A percentile compares a stretch with the other conserved stretches of the same genome.
Evolutionary conservation across 768 basidiomycete genomes (phyloP).

Genomic region (Suillus placidus): DNA sequence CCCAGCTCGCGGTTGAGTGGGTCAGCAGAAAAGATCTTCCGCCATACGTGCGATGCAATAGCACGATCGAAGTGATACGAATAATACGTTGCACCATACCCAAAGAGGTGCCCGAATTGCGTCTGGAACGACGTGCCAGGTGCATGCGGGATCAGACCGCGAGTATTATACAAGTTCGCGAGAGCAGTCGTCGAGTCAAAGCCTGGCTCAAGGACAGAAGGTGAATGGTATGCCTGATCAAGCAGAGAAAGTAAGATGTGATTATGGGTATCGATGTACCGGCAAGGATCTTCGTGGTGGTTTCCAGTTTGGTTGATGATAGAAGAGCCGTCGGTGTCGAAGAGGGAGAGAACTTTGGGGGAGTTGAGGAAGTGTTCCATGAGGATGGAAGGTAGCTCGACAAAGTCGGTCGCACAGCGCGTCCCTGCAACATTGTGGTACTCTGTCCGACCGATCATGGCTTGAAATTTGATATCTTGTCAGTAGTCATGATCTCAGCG

Average conservation of each 20-base stretch:
- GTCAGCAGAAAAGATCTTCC: constrained; percentile 65
- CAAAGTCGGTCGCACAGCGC: constrained; percentile 97
- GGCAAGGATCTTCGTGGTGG: constrained; percentile 75
- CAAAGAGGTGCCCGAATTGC: constrained; percentile 93
- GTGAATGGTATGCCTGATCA: constrained; percentile 90
- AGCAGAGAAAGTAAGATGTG: constrained; percentile 88
- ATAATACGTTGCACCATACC: constrained; percentile 98
- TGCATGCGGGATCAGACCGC: constrained; percentile 84
- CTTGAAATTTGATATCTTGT: constrained; percentile 45
- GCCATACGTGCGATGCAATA: constrained; percentile 92
- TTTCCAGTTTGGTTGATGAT: constrained; percentile 54
- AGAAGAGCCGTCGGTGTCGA: constrained; percentile 56
- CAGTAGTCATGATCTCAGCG: constrained; percentile 9
- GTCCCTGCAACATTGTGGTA: constrained; percentile 98
- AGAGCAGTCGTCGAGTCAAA: constrained; percentile 79
- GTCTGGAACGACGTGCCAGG: constrained; percentile 91
- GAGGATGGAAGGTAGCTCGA: constrained; percentile 95
- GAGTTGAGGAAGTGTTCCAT: constrained; percentile 98
- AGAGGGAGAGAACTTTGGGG: constrained; percentile 78
- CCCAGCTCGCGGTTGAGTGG: constrained; percentile 76
- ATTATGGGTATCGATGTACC: constrained; percentile 84
- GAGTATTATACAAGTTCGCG: constrained; percentile 60
- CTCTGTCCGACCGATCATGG: constrained; percentile 97
- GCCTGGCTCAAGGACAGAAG: constrained; percentile 48
- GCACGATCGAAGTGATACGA: constrained; percentile 96